Percentiles rank a stretch among this genome's conserved stretches.
These are phyloP conservation scores for Nicotiana tabacum DNA, from an alignment of 257 asterid species.

Conservation along the genomic window DNA sequence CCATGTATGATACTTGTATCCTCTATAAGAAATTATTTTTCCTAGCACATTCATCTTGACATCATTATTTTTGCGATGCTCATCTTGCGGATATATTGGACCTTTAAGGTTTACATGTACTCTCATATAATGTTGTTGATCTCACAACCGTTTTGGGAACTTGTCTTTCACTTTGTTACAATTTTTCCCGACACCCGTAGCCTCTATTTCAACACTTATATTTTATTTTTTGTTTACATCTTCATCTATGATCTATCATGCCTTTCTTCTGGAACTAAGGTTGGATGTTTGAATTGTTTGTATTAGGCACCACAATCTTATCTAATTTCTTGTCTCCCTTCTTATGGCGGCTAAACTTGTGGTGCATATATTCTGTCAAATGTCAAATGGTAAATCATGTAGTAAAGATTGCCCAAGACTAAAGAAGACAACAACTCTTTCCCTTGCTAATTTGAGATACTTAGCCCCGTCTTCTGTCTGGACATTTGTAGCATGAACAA, in stretches of 20 bases:
- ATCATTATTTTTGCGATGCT: neutral
- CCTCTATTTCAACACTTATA: neutral
- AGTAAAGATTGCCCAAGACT: too few species aligned
- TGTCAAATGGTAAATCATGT: too few species aligned
- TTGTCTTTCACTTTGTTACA: neutral
- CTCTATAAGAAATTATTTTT: neutral
- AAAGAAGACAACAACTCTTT: too few species aligned
- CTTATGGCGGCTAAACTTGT: neutral
- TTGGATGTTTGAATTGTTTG: neutral
- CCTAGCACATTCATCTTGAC: neutral
- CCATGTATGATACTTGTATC: neutral
- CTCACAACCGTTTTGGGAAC: neutral
- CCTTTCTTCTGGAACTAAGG: neutral
- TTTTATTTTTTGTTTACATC: neutral
- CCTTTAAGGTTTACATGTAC: neutral
- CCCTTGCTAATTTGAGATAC: too few species aligned
- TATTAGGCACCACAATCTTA: neutral
- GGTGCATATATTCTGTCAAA: neutral
- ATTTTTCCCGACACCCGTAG: too few species aligned
- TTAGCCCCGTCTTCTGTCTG: too few species aligned
- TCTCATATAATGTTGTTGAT: neutral
- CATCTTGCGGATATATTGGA: neutral
- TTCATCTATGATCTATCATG: neutral
- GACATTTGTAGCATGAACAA: too few species aligned
- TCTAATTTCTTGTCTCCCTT: neutral